Evolutionary conservation across 176 grass and related monocot genomes (phyloP), one percentile per base, ranked within the genome.

Genomic region (Carex parvula): DNA sequence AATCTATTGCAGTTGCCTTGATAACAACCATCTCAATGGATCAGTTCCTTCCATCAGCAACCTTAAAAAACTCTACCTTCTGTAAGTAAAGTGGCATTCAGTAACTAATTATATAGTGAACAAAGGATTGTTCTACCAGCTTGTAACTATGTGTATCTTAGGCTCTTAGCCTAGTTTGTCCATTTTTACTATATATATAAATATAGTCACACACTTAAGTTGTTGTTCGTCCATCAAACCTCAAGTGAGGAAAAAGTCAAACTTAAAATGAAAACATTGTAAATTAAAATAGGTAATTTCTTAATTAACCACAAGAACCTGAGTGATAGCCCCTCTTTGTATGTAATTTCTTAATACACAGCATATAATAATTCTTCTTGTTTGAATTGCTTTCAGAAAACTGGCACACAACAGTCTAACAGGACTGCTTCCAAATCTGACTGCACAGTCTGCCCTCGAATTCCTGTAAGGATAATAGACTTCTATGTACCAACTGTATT

Each of bases 371-470:
- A 56, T 22, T 56, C 24, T 74, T 32, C 18, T 62, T 77, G 72
- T 55, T 13, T 77, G 0, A 30, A 55, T 77, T 5, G 48, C 14
- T 81, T 74, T 53, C 87, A 98, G 95, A 82, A 91, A 87, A 81
- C 39, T 98, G 55, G 90, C 92, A 90, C 89, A 91, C 17, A 98
- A 98, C 83, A 46, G 65, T 18, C 64, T 94, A 84, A 85, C 32
- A 59, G 95, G 92, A 63, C 65, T 17, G 2, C 80, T 98, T 59
- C 92, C 91, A 52, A 88, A 98, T 87, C 84, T 98, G 57, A 89
- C 89, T 1, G 33, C 57, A 32, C 46, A 91, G 85, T 1, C 0
- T 0, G 1, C 0, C 2, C 92, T 98, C 37, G 9, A 76, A 82
- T 87, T 88, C 81, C 68, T 98, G 95, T 94, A 89, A 98, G 95